These are phyloP conservation scores for Mucor indicus DNA, from an alignment of 371 early-diverging fungal species.

Conservation along the genomic window DNA sequence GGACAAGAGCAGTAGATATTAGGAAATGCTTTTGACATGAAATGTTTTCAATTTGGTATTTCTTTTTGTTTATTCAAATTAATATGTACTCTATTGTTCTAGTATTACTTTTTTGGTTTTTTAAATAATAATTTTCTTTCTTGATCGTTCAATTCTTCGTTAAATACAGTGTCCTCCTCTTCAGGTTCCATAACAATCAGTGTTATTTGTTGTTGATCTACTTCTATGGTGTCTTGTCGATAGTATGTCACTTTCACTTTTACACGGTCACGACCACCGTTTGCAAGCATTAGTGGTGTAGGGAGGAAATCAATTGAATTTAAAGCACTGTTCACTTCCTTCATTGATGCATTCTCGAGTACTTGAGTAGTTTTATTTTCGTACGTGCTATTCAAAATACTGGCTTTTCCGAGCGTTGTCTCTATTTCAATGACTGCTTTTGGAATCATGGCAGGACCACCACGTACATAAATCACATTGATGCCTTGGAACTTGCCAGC, in stretches of 20 bases:
- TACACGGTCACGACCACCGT: conserved; percentile 42
- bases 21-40: no score
- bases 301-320: conserved; percentile 36
- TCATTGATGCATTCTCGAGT: conserved; percentile 20
- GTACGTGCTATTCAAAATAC: conserved; percentile 2
- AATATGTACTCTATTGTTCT: no score
- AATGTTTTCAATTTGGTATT: no score
- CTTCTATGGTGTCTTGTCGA: conserved; percentile 11
- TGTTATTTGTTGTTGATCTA: conserved; percentile 17
- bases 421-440: conserved; percentile 23
- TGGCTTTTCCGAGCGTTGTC: conserved; percentile 23
- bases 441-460: conserved; percentile 29
- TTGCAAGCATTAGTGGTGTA: conserved; percentile 26
- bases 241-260: conserved; percentile 22
- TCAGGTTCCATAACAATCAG: conserved; percentile 33
- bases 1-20: no score
- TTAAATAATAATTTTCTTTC: no score
- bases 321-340: conserved; percentile 36
- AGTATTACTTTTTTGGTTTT: no score
- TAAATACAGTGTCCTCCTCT: conserved; percentile 40
- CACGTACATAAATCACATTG: conserved; percentile 53
- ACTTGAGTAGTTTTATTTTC: conserved; percentile 8
- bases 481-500: conserved; percentile 56
- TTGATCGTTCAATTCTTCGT: no score
- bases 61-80: no score